Base-by-base conservation (phyloP, 73 alveolate species). In the Effrenium voratum region DNA sequence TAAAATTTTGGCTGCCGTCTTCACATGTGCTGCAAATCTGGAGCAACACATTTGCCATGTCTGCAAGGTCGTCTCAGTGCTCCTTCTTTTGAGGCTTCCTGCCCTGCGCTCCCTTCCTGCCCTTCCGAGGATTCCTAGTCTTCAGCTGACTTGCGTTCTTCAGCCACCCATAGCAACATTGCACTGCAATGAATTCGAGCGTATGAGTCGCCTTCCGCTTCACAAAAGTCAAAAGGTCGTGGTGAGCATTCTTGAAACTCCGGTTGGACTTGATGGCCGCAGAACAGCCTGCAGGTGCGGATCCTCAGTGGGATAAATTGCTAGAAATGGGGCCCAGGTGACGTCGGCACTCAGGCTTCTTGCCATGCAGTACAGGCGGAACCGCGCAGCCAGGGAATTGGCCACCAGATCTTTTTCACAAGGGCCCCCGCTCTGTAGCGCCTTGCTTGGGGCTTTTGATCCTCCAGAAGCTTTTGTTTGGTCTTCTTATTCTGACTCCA, bases 341-440 rank as follows among this genome's bases (percentile, higher is more conserved):
- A 43, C 45, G 90, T 55, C 28, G 22, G 90, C 44, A 46, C 68
- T 79, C 47, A 30, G 28, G 40, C 44, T 50, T 36, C 28, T 49
- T 46, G 63, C 73, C 92, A 81, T 59, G 92, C 92, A 81, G 34
- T 49, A 81, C 63, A 81, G 59, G 59, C 32, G 36, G 59, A 81
- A 81, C 55, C 92, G 92, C 45, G 92, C 92, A 49, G 92, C 92
- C 68, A 81, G 59, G 59, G 92, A 59, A 81, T 81, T 47, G 63
- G 73, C 55, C 45, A 81, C 92, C 92, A 45, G 92, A 47, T 81
- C 92, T n/a, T 81, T 81, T 75, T 75, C 92, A 81, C 92, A 50
- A 50, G 26, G 63, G 45, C 68, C 91, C 91, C 52, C 91, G 63
- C 73, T 47, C 55, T 47, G 47, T n/a, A 50, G 63, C 45, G 73